These are phyloP conservation scores for Talaromyces sp. DNA, from an alignment of 2,329 filamentous ascomycete genomes.

Conservation along the genomic window DNA sequence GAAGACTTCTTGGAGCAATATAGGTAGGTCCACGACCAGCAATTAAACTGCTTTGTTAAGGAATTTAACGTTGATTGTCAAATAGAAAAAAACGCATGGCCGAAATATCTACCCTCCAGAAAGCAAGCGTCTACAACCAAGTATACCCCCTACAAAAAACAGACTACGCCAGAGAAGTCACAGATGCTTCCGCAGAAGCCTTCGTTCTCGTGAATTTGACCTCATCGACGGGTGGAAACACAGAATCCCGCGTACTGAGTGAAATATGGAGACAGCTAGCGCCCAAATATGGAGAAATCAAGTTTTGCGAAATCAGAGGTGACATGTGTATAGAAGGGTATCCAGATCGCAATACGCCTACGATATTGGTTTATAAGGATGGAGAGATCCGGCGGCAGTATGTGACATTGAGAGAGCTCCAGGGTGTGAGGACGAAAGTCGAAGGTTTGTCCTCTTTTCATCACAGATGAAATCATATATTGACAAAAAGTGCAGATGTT, in stretches of 20 bases:
- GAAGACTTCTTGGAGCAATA: conserved; percentile 87
- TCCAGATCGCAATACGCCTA: conserved; percentile 90
- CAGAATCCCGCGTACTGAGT: conserved; percentile 76
- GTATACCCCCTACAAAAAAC: conserved; percentile 94
- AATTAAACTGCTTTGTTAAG: neutral
- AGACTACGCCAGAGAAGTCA: conserved; percentile 87
- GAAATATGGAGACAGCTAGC: conserved; percentile 86
- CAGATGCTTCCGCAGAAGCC: conserved; percentile 73
- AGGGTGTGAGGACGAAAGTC: conserved; percentile 67
- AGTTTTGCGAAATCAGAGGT: conserved; percentile 93
- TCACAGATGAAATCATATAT: neutral
- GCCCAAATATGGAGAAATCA: conserved; percentile 82
- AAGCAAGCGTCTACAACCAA: conserved; percentile 76
- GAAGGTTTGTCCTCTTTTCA: conserved; percentile 38
- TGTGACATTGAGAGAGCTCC: conserved; percentile 79
- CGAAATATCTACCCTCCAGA: conserved; percentile 71
- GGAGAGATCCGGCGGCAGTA: conserved; percentile 89
- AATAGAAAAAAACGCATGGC: conserved; percentile 72
- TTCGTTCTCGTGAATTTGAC: conserved; percentile 75
- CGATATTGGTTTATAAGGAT: conserved; percentile 86
- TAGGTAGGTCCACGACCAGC: conserved; percentile 45
- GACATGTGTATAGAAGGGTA: conserved; percentile 95
- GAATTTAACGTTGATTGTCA: neutral
- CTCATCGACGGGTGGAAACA: conserved; percentile 71
- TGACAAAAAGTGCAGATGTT: conserved; percentile 51